Evolutionary conservation across 2,329 filamentous ascomycete genomes (phyloP), one percentile per base, ranked within the genome.

Genomic region (Decorospora gaudefroyi): DNA sequence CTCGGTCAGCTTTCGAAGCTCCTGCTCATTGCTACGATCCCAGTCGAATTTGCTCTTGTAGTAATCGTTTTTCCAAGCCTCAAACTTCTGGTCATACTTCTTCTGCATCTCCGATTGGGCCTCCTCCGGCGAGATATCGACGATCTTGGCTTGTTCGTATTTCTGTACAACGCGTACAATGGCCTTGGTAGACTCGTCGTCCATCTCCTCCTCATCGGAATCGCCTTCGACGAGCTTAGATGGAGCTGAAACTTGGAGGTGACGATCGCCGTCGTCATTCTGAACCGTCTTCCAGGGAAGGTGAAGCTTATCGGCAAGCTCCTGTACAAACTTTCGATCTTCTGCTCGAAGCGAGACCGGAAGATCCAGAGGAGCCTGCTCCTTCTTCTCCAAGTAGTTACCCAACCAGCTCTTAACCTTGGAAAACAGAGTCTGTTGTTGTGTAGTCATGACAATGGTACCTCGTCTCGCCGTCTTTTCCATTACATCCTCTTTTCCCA

Each of bases 11-110:
- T 87, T 85, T 40, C 78, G 85, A 65, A 97, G 78, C 69, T 95
- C 90, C 27, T 83, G 83, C 55, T 92, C 86, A 59, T 89, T 86
- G 33, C 90, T 86, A 8, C 87, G 77, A 11, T 85, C 83, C 90
- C 92, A 99, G 39, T 87, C 87, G 57, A 96, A 96, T 69, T 97
- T 99, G 43, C 84, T 82, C 53, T 82, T 77, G 72, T 99, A 99
- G 72, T 99, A 96, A 49, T 88, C 85, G 69, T 95, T 86, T 75
- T 96, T 99, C 93, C 93, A 99, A 43, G 85, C 82, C 50, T 84
- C 77, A 66, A 97, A 97, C 65, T 95, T 96, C 56, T 88, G 77
- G 60, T 96, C 84, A 69, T 99, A 99, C 59, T 93, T 86, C 67
- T 86, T 80, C 59, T 95, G 83, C 70, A 92, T 87, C 12, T 86